Evolutionary conservation across 179 eudicot genomes (phyloP).

Genomic region (Carnegiea gigantea): DNA sequence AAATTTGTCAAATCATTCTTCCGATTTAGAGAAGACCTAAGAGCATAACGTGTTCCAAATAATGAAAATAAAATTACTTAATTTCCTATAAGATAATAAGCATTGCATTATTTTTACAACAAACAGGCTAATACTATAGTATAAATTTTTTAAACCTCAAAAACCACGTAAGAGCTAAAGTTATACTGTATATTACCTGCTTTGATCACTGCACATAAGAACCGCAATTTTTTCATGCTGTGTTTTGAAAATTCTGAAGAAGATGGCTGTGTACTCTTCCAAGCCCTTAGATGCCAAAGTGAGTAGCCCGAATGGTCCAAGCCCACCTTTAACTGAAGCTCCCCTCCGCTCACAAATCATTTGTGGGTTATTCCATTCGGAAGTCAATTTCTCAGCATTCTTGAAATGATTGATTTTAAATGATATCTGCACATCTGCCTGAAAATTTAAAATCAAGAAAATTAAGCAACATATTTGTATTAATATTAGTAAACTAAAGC

Average conservation of each 20-base stretch:
- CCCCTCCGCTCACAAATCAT: slow-evolving; percentile 52
- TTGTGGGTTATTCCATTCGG: slow-evolving; percentile 55
- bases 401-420: slow-evolving; percentile 36
- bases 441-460: neutral
- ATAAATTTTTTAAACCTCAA: no score
- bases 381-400: slow-evolving; percentile 42
- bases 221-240: slow-evolving; percentile 42
- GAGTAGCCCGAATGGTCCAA: slow-evolving; percentile 63
- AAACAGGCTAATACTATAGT: no score
- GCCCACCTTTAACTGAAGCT: slow-evolving; percentile 45
- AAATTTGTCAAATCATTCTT: slow-evolving; percentile 44
- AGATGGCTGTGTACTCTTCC: slow-evolving; percentile 56
- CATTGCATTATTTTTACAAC: no score
- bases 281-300: slow-evolving; percentile 51
- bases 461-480: neutral
- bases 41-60: no score
- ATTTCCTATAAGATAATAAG: no score
- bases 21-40: slow-evolving; percentile 46
- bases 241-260: slow-evolving; percentile 60
- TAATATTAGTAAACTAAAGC: neutral
- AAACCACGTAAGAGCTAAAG: no score
- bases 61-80: no score
- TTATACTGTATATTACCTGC: slow-evolving; percentile 35
- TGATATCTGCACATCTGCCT: slow-evolving; percentile 58
- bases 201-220: slow-evolving; percentile 80